phyloP scores from a whole-genome alignment of 129 eudicot genomes.

The Flaveria robusta region DNA sequence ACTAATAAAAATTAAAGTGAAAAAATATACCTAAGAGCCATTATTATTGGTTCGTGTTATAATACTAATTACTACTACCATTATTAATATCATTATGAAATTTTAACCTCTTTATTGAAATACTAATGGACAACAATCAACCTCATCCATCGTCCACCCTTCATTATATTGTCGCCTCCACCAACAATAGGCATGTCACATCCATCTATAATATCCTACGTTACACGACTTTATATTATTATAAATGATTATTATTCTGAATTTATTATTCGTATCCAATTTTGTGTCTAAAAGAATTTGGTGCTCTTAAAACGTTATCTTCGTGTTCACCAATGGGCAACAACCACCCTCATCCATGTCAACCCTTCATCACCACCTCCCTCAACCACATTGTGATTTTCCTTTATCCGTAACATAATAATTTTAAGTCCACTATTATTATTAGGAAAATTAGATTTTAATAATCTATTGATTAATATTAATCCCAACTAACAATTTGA shows the following conservation, averaged over 20 bases:
- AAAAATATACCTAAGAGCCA: no score
- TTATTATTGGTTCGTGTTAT: not conserved
- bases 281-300: not conserved
- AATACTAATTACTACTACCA: not conserved
- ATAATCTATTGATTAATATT: no score
- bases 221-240: not conserved
- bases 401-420: no score
- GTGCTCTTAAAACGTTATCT: not conserved
- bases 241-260: not conserved
- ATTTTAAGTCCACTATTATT: no score
- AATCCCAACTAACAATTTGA: no score
- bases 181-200: not conserved
- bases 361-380: no score
- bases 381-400: no score
- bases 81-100: not conserved
- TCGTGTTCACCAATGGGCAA: not conserved
- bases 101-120: not conserved
- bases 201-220: slow-evolving; percentile 1
- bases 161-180: not conserved
- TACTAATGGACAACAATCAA: not conserved
- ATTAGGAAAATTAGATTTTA: no score
- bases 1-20: no score
- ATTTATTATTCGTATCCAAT: not conserved
- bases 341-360: no score
- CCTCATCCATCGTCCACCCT: not conserved